These are phyloP conservation scores for Maudiozyma saulgeensis DNA, from an alignment of 805 yeast genomes.

Conservation along the genomic window DNA sequence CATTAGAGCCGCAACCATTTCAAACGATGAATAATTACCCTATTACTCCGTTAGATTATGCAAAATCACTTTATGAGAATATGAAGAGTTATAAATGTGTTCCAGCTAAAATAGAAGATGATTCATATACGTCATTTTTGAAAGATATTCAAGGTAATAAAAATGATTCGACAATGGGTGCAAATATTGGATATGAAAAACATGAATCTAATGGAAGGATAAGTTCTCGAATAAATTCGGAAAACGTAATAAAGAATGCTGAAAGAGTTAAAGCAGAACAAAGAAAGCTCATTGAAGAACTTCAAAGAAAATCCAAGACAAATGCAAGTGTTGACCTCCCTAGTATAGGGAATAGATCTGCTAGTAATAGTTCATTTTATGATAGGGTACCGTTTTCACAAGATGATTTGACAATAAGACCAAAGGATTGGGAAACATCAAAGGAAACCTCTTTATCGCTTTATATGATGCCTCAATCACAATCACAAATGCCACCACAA, in stretches of 20 bases:
- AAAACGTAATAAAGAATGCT: slow-evolving; percentile 2
- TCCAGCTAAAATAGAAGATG: slow-evolving; percentile 20
- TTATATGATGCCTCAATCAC: neutral
- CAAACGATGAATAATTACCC: slow-evolving; percentile 5
- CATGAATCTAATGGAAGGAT: neutral
- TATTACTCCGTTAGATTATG: slow-evolving; percentile 23
- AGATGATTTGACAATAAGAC: neutral
- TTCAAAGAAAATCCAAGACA: slow-evolving; percentile 4
- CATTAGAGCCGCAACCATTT: slow-evolving; percentile 1
- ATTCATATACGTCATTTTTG: slow-evolving; percentile 1
- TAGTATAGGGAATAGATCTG: neutral
- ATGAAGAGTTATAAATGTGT: slow-evolving; percentile 23
- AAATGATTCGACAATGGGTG: neutral
- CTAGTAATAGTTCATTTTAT: neutral
- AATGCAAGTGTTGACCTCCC: neutral
- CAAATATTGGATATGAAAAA: neutral
- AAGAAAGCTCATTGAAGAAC: slow-evolving; percentile 18
- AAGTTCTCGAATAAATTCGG: neutral
- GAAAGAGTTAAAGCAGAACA: slow-evolving; percentile 13
- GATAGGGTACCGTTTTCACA: neutral
- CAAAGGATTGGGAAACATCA: neutral
- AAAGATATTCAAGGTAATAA: neutral
- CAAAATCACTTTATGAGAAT: slow-evolving; percentile 24
- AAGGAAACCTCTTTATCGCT: neutral
- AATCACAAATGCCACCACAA: neutral